A percentile compares a stretch with the other conserved stretches of the same genome.
Conservation (phyloP, 306 rosid genomes). For the Canavalia ensiformis region DNA sequence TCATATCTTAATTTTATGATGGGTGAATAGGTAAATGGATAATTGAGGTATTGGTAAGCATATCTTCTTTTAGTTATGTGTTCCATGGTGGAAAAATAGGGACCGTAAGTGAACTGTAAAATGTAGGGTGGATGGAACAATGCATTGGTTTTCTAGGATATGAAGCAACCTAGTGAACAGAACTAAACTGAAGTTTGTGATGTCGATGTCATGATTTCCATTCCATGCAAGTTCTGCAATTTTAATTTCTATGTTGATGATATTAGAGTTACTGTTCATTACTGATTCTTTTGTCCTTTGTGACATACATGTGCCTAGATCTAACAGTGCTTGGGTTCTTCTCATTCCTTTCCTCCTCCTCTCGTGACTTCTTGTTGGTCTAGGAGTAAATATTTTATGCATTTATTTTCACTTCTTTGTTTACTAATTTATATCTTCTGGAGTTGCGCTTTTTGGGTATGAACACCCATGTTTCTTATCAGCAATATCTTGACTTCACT, state of each 20-base stretch:
- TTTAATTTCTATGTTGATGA: slow-evolving; percentile 39
- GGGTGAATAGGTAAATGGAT: slow-evolving; percentile 19
- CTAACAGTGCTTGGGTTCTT: slow-evolving; percentile 7
- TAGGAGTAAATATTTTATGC: slow-evolving; percentile 24
- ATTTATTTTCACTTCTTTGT: slow-evolving; percentile 26
- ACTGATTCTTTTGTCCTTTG: slow-evolving; percentile 3
- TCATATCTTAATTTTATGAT: slow-evolving; percentile 3
- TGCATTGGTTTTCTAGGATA: slow-evolving; percentile 1
- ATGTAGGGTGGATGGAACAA: background rate
- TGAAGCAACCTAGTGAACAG: slow-evolving; percentile 8
- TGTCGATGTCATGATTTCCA: slow-evolving; percentile 19
- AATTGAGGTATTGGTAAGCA: background rate
- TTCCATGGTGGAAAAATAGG: background rate
- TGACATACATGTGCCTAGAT: background rate
- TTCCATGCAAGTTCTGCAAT: background rate
- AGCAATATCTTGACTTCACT: slow-evolving; percentile 43
- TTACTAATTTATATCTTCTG: slow-evolving; percentile 35
- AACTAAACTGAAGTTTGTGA: slow-evolving; percentile 2
- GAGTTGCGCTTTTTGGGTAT: slow-evolving; percentile 27
- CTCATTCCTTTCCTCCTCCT: slow-evolving; percentile 13
- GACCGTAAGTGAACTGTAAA: background rate
- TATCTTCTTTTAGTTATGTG: slow-evolving; percentile 6
- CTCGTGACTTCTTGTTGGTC: slow-evolving; percentile 30
- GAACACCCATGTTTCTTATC: slow-evolving; percentile 24
- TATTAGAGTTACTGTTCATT: slow-evolving; percentile 19